Conservation (phyloP, 148 eudicot genomes). For the Vaccinium corymbosum region DNA sequence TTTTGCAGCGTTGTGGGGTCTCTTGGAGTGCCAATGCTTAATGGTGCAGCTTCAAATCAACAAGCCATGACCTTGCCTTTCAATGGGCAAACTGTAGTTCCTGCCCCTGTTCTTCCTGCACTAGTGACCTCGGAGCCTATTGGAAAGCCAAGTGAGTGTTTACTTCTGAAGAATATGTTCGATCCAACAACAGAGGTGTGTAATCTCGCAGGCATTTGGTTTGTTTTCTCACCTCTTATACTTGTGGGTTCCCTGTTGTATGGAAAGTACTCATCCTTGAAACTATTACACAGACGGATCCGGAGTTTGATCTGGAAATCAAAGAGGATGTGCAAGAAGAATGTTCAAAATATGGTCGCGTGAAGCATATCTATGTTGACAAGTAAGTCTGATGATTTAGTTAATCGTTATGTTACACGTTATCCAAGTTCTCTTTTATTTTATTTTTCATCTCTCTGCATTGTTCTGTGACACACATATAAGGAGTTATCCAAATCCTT, state of each 20-base stretch:
- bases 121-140: slow-evolving; percentile 64
- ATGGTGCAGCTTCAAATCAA: slow-evolving; percentile 63
- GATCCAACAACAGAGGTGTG: slow-evolving; percentile 87
- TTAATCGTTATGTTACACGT: not conserved
- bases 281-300: slow-evolving; percentile 53
- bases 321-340: slow-evolving; percentile 77
- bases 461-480: not conserved
- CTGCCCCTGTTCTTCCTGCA: slow-evolving; percentile 52
- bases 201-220: not conserved
- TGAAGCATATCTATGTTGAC: slow-evolving; percentile 76
- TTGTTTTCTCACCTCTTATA: not conserved
- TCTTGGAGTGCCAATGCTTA: slow-evolving; percentile 56
- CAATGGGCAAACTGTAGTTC: slow-evolving; percentile 42
- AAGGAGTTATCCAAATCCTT: not conserved
- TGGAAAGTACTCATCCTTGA: slow-evolving; percentile 8
- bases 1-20: slow-evolving; percentile 57
- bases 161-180: slow-evolving; percentile 86
- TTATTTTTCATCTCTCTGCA: not conserved
- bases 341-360: slow-evolving; percentile 75
- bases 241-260: not conserved
- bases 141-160: slow-evolving; percentile 85
- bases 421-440: not conserved
- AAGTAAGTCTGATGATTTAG: slow-evolving; percentile 41
- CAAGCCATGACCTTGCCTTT: slow-evolving; percentile 50
- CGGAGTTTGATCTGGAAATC: slow-evolving; percentile 83